Conservation (phyloP, 2,329 filamentous ascomycete species). For the Clonostachys sp. region DNA sequence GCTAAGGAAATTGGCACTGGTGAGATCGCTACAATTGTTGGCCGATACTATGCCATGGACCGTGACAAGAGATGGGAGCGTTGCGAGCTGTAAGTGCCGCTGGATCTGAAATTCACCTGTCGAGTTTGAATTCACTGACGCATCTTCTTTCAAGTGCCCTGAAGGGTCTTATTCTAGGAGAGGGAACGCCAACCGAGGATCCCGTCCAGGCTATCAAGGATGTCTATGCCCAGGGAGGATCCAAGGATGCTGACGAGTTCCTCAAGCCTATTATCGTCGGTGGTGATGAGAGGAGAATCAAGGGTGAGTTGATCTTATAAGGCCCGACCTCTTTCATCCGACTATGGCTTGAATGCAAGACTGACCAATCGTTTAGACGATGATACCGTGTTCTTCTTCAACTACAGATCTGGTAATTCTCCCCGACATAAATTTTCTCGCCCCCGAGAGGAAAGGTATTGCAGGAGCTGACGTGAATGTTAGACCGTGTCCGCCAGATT, state of each 20-base stretch:
- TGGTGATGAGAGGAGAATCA: constrained; percentile 78
- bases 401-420: constrained; percentile 75
- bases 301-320: constrained; percentile 49
- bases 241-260: constrained; percentile 88
- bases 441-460: neutral
- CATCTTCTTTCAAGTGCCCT: constrained; percentile 46
- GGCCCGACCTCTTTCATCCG: neutral
- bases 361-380: constrained; percentile 50
- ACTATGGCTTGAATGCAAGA: neutral
- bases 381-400: constrained; percentile 99
- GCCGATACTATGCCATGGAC: constrained; percentile 98
- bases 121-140: neutral
- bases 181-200: constrained; percentile 82
- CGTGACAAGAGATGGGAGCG: constrained; percentile 99
- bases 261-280: constrained; percentile 95
- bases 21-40: constrained; percentile 87
- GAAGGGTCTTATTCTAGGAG: constrained; percentile 79
- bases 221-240: constrained; percentile 70
- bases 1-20: constrained; percentile 81
- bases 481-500: constrained; percentile 89
- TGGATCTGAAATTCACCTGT: neutral
- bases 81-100: constrained; percentile 56
- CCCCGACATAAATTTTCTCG: neutral
- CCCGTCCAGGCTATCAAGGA: constrained; percentile 83
- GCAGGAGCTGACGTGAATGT: neutral